These are phyloP conservation scores for Microdochium nivale DNA, from an alignment of 2,329 filamentous ascomycete species.

Conservation along the genomic window DNA sequence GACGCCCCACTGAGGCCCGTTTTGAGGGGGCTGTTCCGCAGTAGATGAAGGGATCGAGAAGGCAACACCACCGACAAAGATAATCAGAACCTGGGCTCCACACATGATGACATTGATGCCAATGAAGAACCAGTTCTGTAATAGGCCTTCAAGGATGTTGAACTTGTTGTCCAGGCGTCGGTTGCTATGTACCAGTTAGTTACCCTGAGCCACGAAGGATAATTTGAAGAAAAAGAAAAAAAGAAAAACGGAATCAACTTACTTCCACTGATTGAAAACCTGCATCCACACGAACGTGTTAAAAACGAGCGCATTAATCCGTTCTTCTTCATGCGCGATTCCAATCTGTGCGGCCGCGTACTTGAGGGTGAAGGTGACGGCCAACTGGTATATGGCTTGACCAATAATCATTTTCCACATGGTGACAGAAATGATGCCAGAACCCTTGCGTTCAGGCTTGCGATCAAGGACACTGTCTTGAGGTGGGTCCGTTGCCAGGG, in stretches of 20 bases:
- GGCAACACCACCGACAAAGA: conserved; percentile 74
- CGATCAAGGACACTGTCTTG: conserved; percentile 72
- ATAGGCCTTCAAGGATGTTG: conserved; percentile 89
- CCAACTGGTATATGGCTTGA: conserved; percentile 82
- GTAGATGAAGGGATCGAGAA: conserved; percentile 59
- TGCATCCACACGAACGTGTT: conserved; percentile 99
- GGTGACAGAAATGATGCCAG: conserved; percentile 66
- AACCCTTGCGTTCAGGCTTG: conserved; percentile 52
- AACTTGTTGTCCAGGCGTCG: conserved; percentile 88
- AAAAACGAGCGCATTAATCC: conserved; percentile 79
- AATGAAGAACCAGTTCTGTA: conserved; percentile 82
- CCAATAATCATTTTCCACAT: conserved; percentile 99
- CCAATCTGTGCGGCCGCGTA: conserved; percentile 58
- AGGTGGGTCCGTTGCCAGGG: conserved; percentile 84
- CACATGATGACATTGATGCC: conserved; percentile 81
- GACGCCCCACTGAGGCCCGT: conserved; percentile 75
- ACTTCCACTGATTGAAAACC: conserved; percentile 97
- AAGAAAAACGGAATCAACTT: no score
- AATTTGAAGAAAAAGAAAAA: conserved; percentile 3
- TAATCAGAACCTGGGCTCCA: conserved; percentile 80
- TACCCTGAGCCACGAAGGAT: neutral
- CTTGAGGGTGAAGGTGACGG: conserved; percentile 71
- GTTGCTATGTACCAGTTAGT: conserved; percentile 45
- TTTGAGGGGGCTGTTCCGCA: conserved; percentile 34
- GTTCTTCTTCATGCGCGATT: conserved; percentile 33